Evolutionary conservation across 1,284 basidiomycete genomes (phyloP).

Genomic region (Pseudozyma sp.): DNA sequence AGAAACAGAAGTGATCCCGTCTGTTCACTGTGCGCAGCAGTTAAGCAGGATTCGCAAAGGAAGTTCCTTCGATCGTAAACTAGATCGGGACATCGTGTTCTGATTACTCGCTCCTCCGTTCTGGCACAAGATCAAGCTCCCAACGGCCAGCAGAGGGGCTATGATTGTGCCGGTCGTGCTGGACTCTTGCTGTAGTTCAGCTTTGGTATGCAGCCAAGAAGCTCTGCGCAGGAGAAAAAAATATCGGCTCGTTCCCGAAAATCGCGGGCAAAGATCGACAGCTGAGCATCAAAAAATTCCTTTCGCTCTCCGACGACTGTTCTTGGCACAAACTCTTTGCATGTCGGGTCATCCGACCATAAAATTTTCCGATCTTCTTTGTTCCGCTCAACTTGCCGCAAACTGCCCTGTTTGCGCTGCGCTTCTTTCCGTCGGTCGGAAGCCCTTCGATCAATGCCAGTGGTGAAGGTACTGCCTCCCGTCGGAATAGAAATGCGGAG

Average conservation of each 20-base stretch:
- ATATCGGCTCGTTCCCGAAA: neutral
- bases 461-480: too few relatives aligned
- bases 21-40: conserved; percentile 1
- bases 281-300: neutral
- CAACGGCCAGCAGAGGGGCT: neutral
- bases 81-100: neutral
- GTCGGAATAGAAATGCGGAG: too few relatives aligned
- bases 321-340: too few relatives aligned
- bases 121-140: neutral
- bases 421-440: too few relatives aligned
- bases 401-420: too few relatives aligned
- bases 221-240: neutral
- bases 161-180: conserved; percentile 17
- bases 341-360: neutral
- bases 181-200: neutral
- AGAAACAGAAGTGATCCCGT: neutral
- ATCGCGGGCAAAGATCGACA: too few relatives aligned
- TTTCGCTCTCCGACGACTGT: too few relatives aligned
- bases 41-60: neutral
- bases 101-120: neutral
- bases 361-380: neutral
- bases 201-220: neutral
- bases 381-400: too few relatives aligned
- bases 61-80: neutral
- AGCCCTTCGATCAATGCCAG: too few relatives aligned